Evolutionary conservation across 2,329 filamentous ascomycete species (phyloP), one percentile per base, ranked within the genome.

Genomic region (Phialophora chinensis): DNA sequence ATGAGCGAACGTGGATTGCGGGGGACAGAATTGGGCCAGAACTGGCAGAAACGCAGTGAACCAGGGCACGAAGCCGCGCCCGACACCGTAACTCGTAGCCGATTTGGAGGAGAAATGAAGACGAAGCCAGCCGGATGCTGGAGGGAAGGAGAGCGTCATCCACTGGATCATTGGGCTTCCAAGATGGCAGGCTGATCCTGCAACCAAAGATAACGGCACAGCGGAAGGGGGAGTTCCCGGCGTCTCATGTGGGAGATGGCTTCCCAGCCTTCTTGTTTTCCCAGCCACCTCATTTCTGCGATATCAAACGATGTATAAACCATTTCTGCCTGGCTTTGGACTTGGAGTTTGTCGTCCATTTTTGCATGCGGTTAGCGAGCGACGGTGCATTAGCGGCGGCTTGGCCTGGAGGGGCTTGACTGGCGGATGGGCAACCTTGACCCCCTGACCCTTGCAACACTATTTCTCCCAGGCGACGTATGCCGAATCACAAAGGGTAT

Each of bases 301-400:
- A 49, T 33, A 50, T 52, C 60, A 65, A 68, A 65, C 42, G 6
- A 29, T 54, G 50, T 68, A 66, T 60, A 68, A 68, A 63, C 56
- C 56, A 47, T 60, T 35, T 63, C 20, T 63, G 57, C 54, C 62
- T 60, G 54, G 59, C 42, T 20, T 25, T 55, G 58, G 59, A 56
- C 57, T 29, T n/a, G 54, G n/a, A 57, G 53, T 55, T 68, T 68
- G 66, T 65, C 66, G 66, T 68, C 62, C 66, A 65, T 44, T 68
- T 67, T 67, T 64, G 44, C 44, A 27, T 55, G 33, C 12, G 17
- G 20, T 53, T 59, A 61, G 23, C 38, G 49, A 14, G 7, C 27
- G 33, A 53, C 50, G 14, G 33, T 20, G 49, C n/a, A 55, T 44
- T 62, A 62, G 60, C 33, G 20, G 3, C 10, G 47, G 3, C 31